Evolutionary conservation across 805 yeast species (phyloP).

Genomic region (Wickerhamomyces chambardii): DNA sequence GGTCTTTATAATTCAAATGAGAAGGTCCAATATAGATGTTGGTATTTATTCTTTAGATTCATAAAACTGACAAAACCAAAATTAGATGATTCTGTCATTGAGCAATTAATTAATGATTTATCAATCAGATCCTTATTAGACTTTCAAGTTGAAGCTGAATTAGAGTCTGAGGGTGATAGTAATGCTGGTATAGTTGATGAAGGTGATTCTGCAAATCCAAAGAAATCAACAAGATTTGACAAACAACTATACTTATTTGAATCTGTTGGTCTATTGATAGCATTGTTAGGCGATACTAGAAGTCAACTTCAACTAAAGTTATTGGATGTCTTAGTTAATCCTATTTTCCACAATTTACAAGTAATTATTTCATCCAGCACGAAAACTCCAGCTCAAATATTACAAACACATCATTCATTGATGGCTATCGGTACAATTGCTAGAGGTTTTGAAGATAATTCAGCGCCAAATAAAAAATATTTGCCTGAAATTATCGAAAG

Average conservation of each 20-base stretch:
- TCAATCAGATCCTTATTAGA: slow-evolving; percentile 44
- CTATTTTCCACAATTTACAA: slow-evolving; percentile 67
- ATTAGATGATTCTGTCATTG: slow-evolving; percentile 39
- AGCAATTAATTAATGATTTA: slow-evolving; percentile 49
- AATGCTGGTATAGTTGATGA: slow-evolving; percentile 23
- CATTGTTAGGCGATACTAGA: slow-evolving; percentile 35
- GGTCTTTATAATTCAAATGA: slow-evolving; percentile 73
- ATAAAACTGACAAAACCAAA: slow-evolving; percentile 68
- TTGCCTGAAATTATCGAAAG: slow-evolving; percentile 32
- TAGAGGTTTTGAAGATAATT: slow-evolving; percentile 56
- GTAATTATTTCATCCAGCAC: slow-evolving; percentile 41
- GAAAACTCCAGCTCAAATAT: slow-evolving; percentile 33
- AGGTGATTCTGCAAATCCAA: slow-evolving; percentile 47
- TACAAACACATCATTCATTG: slow-evolving; percentile 80
- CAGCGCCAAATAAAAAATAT: slow-evolving; percentile 21
- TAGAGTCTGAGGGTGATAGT: too few species aligned
- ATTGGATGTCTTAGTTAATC: slow-evolving; percentile 61
- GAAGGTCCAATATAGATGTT: slow-evolving; percentile 74
- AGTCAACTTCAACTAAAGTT: slow-evolving; percentile 29
- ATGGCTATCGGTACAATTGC: slow-evolving; percentile 88
- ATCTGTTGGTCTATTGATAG: slow-evolving; percentile 70
- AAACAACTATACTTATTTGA: slow-evolving; percentile 81
- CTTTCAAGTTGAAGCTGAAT: slow-evolving; percentile 51
- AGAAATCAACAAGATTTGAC: slow-evolving; percentile 50
- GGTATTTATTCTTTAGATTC: slow-evolving; percentile 85